phyloP scores from a whole-genome alignment of 768 basidiomycete species.

The Russula ochroleuca region DNA sequence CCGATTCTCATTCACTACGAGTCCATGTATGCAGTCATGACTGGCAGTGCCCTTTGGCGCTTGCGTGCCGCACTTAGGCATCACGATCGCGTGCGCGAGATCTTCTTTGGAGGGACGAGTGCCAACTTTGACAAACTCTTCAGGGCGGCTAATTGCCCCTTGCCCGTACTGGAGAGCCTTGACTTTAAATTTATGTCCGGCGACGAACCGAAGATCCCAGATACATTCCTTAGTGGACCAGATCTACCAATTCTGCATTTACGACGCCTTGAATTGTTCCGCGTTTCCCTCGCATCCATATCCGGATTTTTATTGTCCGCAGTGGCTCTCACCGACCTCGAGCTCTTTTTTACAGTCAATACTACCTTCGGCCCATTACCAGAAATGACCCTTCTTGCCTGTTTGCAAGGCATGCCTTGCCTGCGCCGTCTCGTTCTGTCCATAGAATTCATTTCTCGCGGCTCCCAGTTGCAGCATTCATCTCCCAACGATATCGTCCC shows the following conservation, averaged over 20 bases:
- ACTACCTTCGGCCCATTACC: no score
- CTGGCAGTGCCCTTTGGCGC: neutral
- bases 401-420: neutral
- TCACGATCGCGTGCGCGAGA: neutral
- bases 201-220: neutral
- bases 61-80: neutral
- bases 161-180: conserved; percentile 7
- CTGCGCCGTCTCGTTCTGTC: neutral
- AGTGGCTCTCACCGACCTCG: neutral
- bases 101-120: neutral
- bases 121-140: neutral
- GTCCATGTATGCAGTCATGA: neutral
- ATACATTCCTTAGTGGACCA: neutral
- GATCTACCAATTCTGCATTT: neutral
- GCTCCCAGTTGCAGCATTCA: no score
- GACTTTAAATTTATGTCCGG: neutral
- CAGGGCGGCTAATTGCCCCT: neutral
- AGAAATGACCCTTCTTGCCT: neutral
- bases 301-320: neutral
- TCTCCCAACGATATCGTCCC: neutral
- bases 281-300: neutral
- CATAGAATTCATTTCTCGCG: neutral
- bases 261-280: neutral
- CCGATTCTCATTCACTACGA: conserved; percentile 1
- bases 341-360: neutral